Percentiles rank a stretch among this genome's conserved stretches.
Conservation (phyloP, 2,329 filamentous ascomycete species). For the Nakataea oryzae region DNA sequence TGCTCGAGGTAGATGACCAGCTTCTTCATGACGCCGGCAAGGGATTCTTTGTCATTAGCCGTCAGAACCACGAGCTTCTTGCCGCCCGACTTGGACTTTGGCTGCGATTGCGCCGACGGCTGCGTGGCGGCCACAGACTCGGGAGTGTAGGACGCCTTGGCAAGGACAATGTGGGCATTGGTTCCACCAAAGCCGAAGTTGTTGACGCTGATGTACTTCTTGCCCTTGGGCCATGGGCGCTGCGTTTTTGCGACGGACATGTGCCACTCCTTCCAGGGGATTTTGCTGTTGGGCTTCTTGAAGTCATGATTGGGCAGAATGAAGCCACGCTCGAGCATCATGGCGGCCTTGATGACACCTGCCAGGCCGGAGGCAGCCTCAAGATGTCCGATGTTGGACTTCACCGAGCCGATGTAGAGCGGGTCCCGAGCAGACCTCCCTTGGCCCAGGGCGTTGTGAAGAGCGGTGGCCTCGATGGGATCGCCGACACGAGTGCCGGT, state of each 20-base stretch:
- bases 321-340: conserved; percentile 12
- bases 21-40: conserved; percentile 23
- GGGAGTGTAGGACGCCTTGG: neutral
- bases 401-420: conserved; percentile 24
- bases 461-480: conserved; percentile 36
- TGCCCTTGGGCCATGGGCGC: conserved; percentile 14
- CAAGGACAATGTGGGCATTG: conserved; percentile 17
- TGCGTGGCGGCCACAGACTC: neutral
- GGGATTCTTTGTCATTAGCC: conserved; percentile 26
- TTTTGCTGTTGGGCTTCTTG: conserved; percentile 14
- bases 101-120: neutral
- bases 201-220: conserved; percentile 10
- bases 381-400: conserved; percentile 34
- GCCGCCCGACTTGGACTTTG: conserved; percentile 17
- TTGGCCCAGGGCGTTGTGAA: conserved; percentile 20
- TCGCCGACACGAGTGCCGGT: conserved; percentile 45
- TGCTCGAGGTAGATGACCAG: conserved; percentile 30
- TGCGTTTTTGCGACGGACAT: conserved; percentile 11
- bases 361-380: conserved; percentile 32
- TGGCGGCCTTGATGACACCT: conserved; percentile 15
- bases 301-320: conserved; percentile 15
- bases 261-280: conserved; percentile 14
- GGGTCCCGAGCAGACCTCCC: conserved; percentile 14
- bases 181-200: conserved; percentile 18
- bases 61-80: conserved; percentile 31